Conservation (phyloP, 352 stramenopile species). For the Globisporangium yorkense region DNA sequence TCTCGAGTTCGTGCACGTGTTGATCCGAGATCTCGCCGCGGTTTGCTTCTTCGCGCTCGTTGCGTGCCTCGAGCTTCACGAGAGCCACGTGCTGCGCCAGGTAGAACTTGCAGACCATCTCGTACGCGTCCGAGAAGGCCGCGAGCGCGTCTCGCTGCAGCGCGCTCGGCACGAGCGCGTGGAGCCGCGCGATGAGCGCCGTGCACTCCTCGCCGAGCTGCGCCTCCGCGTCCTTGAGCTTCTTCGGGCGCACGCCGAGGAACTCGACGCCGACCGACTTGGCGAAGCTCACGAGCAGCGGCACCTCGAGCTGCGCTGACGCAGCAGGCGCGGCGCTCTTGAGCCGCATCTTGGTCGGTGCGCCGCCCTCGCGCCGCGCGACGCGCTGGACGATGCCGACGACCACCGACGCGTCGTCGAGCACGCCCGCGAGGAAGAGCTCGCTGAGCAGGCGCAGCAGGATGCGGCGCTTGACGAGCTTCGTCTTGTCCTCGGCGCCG, state of each 20-base stretch:
- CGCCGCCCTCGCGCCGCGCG: slow-evolving; percentile 44
- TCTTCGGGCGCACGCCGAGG: slow-evolving; percentile 59
- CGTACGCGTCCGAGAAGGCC: slow-evolving; percentile 86
- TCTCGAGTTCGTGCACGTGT: slow-evolving; percentile 67
- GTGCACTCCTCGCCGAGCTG: slow-evolving; percentile 29
- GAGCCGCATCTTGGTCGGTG: slow-evolving; percentile 21
- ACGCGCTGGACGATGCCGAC: slow-evolving; percentile 81
- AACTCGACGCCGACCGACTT: slow-evolving; percentile 91
- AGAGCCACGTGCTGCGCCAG: slow-evolving; percentile 87
- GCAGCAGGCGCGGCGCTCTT: slow-evolving; percentile 25
- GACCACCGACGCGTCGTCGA: slow-evolving; percentile 64
- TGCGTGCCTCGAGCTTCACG: slow-evolving; percentile 90
- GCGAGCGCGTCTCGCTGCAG: slow-evolving; percentile 65
- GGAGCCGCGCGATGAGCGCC: slow-evolving; percentile 27
- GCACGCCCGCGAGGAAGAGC: slow-evolving; percentile 75
- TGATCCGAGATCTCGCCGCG: slow-evolving; percentile 68
- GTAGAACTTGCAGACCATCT: slow-evolving; percentile 87
- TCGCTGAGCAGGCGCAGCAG: slow-evolving; percentile 80
- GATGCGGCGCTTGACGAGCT: slow-evolving; percentile 67
- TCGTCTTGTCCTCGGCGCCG: slow-evolving; percentile 62
- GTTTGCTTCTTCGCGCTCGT: slow-evolving; percentile 89
- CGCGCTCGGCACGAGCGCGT: slow-evolving; percentile 47
- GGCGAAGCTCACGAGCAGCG: slow-evolving; percentile 92
- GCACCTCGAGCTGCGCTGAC: slow-evolving; percentile 81
- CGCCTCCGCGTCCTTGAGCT: slow-evolving; percentile 53